phyloP scores from a whole-genome alignment of 2,329 filamentous ascomycete species.

The Alternaria sp. region DNA sequence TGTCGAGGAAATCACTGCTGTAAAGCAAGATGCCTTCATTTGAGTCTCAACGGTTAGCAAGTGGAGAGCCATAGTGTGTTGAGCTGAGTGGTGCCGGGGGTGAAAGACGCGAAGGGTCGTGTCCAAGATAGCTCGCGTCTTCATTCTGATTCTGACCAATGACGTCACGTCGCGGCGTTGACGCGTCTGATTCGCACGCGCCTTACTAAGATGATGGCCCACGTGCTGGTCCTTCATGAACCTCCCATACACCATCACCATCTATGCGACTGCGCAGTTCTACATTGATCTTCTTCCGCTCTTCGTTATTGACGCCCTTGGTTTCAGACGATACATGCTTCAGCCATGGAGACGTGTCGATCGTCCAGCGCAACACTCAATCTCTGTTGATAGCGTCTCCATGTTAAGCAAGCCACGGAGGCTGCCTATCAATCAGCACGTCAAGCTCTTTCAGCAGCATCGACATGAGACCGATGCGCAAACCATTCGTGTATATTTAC shows the following conservation, averaged over 20 bases:
- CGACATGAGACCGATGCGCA: background rate
- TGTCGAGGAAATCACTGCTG: background rate
- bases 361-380: background rate
- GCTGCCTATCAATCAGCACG: background rate
- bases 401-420: background rate
- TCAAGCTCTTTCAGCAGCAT: background rate
- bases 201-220: no score
- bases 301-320: accelerated
- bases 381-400: background rate
- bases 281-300: background rate
- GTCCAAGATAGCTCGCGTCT: background rate
- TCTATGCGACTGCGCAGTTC: background rate
- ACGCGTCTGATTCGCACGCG: background rate
- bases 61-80: background rate
- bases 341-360: background rate
- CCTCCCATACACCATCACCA: background rate
- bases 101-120: background rate
- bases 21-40: background rate
- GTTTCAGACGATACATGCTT: background rate
- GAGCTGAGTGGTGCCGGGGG: no score
- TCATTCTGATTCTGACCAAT: background rate
- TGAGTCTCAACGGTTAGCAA: background rate
- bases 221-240: no score
- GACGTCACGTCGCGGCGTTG: background rate
- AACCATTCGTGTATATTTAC: background rate